Evolutionary conservation across 148 eudicot genomes (phyloP), one percentile per base, ranked within the genome.

Genomic region (Limonium bicolor): DNA sequence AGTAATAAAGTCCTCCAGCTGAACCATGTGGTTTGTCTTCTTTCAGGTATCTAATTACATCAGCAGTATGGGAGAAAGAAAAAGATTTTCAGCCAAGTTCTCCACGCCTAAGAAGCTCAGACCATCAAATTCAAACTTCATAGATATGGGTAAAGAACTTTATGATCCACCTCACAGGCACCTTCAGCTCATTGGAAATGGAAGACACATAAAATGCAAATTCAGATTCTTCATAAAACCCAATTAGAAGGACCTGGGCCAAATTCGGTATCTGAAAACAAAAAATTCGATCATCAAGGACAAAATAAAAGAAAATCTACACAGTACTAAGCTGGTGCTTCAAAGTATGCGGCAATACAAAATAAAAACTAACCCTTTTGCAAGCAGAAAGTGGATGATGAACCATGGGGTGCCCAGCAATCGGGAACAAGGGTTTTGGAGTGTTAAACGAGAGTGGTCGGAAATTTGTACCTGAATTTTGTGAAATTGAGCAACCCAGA

Each of bases 21-120:
- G 96, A 88, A 33, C 96, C 96, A 68, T 72, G 96, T 34, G 94
- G 94, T 27, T 73, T 88, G 44, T 88, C 96, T 72, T 88, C 96
- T 59, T 68, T 83, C 76, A 88, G 62, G 64, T 88, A 88, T 65
- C 96, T 88, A 50, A 33, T n/a, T n/a, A n/a, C n/a, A n/a, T n/a
- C n/a, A n/a, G n/a, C n/a, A n/a, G n/a, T n/a, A n/a, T n/a, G n/a
- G n/a, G n/a, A n/a, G n/a, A n/a, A n/a, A n/a, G n/a, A n/a, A n/a
- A n/a, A n/a, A n/a, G n/a, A n/a, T n/a, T n/a, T n/a, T n/a, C n/a
- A n/a, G n/a, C n/a, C n/a, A n/a, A n/a, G n/a, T n/a, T n/a, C n/a
- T n/a, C n/a, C n/a, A n/a, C n/a, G n/a, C n/a, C n/a, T n/a, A n/a
- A n/a, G n/a, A n/a, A n/a, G n/a, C n/a, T n/a, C n/a, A n/a, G n/a